Conservation (phyloP, 768 basidiomycete species). For the Amanita pallidorosea region DNA sequence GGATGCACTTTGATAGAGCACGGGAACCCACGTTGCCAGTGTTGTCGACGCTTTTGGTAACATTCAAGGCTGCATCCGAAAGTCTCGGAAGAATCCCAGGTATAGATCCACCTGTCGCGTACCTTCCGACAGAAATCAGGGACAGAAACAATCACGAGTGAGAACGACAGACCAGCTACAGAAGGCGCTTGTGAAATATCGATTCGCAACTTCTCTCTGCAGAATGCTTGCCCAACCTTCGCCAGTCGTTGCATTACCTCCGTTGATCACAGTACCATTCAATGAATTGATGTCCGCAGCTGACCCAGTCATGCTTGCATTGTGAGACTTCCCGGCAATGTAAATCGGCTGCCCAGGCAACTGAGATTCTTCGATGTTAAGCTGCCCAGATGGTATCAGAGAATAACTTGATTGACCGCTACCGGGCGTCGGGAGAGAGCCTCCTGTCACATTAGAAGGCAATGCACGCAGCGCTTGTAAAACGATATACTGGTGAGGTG, state of each 20-base stretch:
- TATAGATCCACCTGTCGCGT: conserved; percentile 83
- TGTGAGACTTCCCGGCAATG: conserved; percentile 16
- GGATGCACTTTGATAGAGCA: background rate
- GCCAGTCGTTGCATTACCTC: conserved; percentile 45
- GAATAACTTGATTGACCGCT: conserved; percentile 48
- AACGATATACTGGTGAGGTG: conserved; percentile 74
- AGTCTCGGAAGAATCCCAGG: conserved; percentile 57
- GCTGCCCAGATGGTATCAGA: conserved; percentile 70
- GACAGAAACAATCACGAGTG: background rate
- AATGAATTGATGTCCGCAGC: conserved; percentile 50
- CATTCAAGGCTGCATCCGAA: conserved; percentile 57
- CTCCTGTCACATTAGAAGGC: conserved; percentile 58
- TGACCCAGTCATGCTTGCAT: conserved; percentile 40
- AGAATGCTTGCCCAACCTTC: conserved; percentile 62
- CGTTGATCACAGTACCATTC: conserved; percentile 49
- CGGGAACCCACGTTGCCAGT: conserved; percentile 57
- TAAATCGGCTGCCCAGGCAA: conserved; percentile 60
- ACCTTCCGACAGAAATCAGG: conserved; percentile 31
- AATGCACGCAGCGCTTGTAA: conserved; percentile 69
- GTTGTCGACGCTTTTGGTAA: conserved; percentile 54
- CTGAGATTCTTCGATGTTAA: conserved; percentile 59
- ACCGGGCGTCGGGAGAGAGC: conserved; percentile 38
- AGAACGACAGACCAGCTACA: conserved; percentile 69
- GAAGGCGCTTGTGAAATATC: conserved; percentile 72
- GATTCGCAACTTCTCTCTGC: conserved; percentile 68